These are phyloP conservation scores for Ulota crispa DNA, from an alignment of 225 moss, liverwort and hornwort genomes.

Conservation along the genomic window DNA sequence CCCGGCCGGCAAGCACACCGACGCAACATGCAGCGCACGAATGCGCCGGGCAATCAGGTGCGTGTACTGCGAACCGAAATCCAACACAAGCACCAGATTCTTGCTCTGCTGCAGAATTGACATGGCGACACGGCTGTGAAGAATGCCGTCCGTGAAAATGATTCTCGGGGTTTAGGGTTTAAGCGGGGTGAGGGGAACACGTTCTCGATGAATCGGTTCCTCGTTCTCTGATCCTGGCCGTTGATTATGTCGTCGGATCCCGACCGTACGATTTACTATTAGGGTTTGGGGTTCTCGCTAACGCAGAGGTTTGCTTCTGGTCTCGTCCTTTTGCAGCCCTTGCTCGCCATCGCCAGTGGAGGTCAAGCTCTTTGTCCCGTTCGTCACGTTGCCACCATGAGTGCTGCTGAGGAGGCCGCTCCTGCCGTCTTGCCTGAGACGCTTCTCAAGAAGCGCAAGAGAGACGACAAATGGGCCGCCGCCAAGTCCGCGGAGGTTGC, in stretches of 20 bases:
- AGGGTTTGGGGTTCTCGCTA: slow-evolving; percentile 1
- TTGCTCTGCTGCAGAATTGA: slow-evolving; percentile 11
- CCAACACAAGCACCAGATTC: slow-evolving; percentile 63
- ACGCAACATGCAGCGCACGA: slow-evolving; percentile 56
- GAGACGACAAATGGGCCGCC: slow-evolving; percentile 67
- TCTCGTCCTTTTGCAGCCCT: neutral
- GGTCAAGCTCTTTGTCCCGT: neutral
- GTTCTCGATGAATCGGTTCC: neutral
- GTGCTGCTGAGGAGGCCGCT: slow-evolving; percentile 27
- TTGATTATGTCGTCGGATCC: neutral
- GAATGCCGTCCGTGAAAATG: neutral
- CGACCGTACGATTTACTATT: neutral
- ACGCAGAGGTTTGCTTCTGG: neutral
- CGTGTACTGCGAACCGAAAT: slow-evolving; percentile 84
- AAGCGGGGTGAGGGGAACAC: neutral
- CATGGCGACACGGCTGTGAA: slow-evolving; percentile 6
- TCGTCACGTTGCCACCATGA: slow-evolving; percentile 24
- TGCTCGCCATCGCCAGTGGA: neutral
- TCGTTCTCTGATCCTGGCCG: neutral
- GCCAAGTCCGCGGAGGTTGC: slow-evolving; percentile 35
- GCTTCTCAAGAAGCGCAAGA: slow-evolving; percentile 75
- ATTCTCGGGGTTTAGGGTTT: neutral
- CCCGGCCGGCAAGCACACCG: slow-evolving; percentile 65
- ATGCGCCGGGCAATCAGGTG: slow-evolving; percentile 78
- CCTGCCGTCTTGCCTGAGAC: slow-evolving; percentile 63